Conservation (phyloP, 352 stramenopile species). For the Elongisporangium senticosum region DNA sequence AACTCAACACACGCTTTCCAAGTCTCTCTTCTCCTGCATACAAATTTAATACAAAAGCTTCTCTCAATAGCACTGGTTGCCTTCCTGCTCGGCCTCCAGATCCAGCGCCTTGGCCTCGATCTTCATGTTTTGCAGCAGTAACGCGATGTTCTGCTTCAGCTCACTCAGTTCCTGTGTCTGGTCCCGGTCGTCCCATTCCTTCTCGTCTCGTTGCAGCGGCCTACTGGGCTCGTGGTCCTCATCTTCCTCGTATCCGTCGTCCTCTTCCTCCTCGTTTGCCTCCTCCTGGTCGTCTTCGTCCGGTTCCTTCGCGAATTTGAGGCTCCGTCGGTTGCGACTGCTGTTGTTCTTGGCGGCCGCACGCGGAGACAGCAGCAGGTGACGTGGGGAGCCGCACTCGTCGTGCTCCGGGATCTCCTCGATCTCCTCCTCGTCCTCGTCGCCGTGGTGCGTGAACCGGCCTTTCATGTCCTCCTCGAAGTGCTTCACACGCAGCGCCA, state of each 20-base stretch:
- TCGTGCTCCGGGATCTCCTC: conserved; percentile 59
- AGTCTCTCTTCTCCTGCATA: neutral
- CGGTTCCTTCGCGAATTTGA: conserved; percentile 23
- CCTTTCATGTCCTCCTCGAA: conserved; percentile 73
- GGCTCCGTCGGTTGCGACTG: conserved; percentile 6
- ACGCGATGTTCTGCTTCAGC: conserved; percentile 58
- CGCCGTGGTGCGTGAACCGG: conserved; percentile 24
- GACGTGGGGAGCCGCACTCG: conserved; percentile 9
- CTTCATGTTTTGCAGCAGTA: conserved; percentile 55
- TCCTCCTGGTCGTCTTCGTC: conserved; percentile 21
- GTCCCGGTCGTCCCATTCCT: conserved; percentile 50
- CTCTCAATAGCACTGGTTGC: conserved; percentile 10
- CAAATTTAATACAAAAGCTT: neutral
- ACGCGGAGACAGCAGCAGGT: conserved; percentile 5
- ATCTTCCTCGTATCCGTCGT: conserved; percentile 11
- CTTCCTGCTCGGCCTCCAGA: neutral
- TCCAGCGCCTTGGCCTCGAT: conserved; percentile 47
- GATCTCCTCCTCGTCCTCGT: conserved; percentile 25
- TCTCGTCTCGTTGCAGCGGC: conserved; percentile 11
- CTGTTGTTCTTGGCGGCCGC: conserved; percentile 26
- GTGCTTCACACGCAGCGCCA: conserved; percentile 53
- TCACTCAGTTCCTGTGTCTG: conserved; percentile 54
- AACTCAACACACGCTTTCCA: neutral
- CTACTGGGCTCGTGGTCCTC: conserved; percentile 14
- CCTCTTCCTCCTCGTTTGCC: conserved; percentile 8